Evolutionary conservation across 495 filamentous ascomycete genomes (phyloP).

Genomic region (Diplogelasinospora grovesii): DNA sequence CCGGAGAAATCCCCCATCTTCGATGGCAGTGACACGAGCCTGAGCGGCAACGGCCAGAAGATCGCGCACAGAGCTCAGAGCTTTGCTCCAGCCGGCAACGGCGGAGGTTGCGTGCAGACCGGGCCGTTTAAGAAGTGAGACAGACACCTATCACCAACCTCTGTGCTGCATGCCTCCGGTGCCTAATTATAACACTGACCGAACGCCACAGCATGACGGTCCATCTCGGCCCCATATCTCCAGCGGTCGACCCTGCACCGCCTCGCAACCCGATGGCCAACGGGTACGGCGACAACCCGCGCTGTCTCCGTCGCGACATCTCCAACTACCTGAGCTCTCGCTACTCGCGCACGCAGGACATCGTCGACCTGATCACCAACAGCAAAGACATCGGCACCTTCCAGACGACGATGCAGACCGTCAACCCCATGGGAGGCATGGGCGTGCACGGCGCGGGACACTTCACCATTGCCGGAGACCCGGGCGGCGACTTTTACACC

Average conservation of each 20-base stretch:
- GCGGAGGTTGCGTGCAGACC: constrained; percentile 60
- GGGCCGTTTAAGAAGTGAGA: constrained; percentile 50
- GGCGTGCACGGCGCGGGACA: constrained; percentile 39
- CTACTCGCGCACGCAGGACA: constrained; percentile 43
- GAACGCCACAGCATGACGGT: constrained; percentile 37
- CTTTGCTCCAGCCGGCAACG: constrained; percentile 43
- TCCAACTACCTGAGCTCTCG: constrained; percentile 38
- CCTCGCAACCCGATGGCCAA: constrained; percentile 29
- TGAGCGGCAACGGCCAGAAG: constrained; percentile 55
- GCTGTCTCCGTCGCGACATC: constrained; percentile 63
- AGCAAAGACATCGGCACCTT: constrained; percentile 38
- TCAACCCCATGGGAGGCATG: constrained; percentile 15
- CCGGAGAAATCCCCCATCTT: constrained; percentile 57
- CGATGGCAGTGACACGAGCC: constrained; percentile 52
- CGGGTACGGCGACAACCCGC: constrained; percentile 46
- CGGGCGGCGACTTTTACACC: constrained; percentile 43
- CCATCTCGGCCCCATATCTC: constrained; percentile 46
- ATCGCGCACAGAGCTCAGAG: constrained; percentile 24
- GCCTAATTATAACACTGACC: no score
- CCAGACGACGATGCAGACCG: constrained; percentile 37
- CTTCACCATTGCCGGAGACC: constrained; percentile 36
- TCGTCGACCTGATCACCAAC: constrained; percentile 40
- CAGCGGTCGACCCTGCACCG: constrained; percentile 29
- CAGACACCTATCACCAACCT: neutral
- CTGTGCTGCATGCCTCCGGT: no score